phyloP scores from a whole-genome alignment of 1,284 basidiomycete genomes.

The Xerocomus nothofagi region DNA sequence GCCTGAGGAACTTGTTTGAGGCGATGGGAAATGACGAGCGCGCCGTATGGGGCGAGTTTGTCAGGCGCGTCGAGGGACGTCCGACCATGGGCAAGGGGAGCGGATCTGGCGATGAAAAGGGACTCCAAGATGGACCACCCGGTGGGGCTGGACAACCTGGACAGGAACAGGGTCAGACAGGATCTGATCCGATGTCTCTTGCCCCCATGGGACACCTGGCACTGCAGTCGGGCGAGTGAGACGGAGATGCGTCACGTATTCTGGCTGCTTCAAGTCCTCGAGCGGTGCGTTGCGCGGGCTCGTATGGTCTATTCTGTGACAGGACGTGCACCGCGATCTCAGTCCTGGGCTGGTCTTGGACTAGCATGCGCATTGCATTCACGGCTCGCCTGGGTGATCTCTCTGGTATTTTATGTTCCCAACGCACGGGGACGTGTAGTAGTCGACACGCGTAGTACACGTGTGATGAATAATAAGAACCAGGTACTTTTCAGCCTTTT shows the following conservation, averaged over 20 bases:
- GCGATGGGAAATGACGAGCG: conserved; percentile 54
- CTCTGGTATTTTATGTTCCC: conserved; percentile 17
- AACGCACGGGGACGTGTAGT: too few relatives aligned
- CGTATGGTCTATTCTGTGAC: neutral
- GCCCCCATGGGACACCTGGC: conserved; percentile 22
- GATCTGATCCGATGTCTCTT: conserved; percentile 17
- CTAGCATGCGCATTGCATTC: conserved; percentile 1
- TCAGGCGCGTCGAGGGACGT: conserved; percentile 25
- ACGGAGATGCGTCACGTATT: neutral
- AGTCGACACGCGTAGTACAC: conserved; percentile 6
- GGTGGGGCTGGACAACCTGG: neutral
- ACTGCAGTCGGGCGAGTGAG: conserved; percentile 22
- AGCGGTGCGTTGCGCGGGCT: conserved; percentile 13
- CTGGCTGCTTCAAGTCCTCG: neutral
- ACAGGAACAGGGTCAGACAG: conserved; percentile 15
- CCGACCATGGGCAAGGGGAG: conserved; percentile 18
- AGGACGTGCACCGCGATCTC: conserved; percentile 7
- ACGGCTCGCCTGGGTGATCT: conserved; percentile 1
- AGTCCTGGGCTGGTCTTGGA: conserved; percentile 1
- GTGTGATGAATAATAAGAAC: conserved; percentile 6
- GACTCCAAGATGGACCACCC: conserved; percentile 20
- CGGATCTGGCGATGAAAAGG: conserved; percentile 24
- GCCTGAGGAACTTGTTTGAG: conserved; percentile 50
- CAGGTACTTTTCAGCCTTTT: neutral
- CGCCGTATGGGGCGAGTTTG: conserved; percentile 60